These are phyloP conservation scores for Penicillium sp. DNA, from an alignment of 2,329 filamentous ascomycete species.

Conservation along the genomic window DNA sequence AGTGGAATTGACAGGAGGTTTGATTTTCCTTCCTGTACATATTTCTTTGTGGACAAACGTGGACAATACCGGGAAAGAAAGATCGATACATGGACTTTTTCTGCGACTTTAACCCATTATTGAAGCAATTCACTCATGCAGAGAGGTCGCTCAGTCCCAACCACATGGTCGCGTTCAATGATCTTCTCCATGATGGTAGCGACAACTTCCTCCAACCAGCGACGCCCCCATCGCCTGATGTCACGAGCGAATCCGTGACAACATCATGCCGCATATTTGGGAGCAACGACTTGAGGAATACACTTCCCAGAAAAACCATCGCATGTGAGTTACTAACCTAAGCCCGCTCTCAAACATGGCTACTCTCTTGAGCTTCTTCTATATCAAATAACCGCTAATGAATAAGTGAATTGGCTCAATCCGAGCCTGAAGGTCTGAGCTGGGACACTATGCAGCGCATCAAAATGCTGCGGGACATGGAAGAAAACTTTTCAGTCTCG, in stretches of 20 bases:
- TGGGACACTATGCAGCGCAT: background rate
- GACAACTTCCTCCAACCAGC: background rate
- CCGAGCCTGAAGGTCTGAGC: background rate
- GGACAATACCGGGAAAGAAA: too few relatives aligned
- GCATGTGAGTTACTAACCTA: too few relatives aligned
- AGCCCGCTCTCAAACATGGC: background rate
- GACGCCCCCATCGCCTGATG: background rate
- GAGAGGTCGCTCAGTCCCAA: background rate
- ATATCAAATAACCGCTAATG: background rate
- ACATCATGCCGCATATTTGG: background rate
- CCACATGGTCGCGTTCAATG: background rate
- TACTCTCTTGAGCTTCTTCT: background rate
- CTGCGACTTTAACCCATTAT: too few relatives aligned
- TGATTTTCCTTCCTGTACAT: too few relatives aligned
- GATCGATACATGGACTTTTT: too few relatives aligned
- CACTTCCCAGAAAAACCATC: too few relatives aligned
- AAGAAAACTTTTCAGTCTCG: background rate
- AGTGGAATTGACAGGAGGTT: too few relatives aligned
- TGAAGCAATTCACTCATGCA: too few relatives aligned
- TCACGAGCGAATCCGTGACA: background rate
- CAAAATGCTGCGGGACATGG: background rate
- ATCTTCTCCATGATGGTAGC: background rate
- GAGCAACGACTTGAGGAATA: background rate
- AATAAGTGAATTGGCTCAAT: background rate
- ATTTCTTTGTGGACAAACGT: too few relatives aligned